phyloP scores from a whole-genome alignment of 2,329 filamentous ascomycete genomes.

The Hansfordia pulvinata region DNA sequence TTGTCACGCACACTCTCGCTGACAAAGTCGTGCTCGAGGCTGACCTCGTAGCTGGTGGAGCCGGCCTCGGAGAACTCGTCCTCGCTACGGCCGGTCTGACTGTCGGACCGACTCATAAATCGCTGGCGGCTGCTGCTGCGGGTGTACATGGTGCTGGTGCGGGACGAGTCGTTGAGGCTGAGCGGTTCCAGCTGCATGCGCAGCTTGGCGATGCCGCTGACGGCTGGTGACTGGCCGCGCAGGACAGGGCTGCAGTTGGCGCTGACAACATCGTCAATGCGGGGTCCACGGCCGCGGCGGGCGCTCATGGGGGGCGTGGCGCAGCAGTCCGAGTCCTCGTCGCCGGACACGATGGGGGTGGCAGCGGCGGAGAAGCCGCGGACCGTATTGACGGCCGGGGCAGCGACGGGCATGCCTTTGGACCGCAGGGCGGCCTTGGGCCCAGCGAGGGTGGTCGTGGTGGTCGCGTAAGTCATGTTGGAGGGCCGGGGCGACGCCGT shows the following conservation, averaged over 20 bases:
- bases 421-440: slow-evolving; percentile 1
- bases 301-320: slow-evolving; percentile 22
- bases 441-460: slow-evolving; percentile 2
- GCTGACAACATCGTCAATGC: slow-evolving; percentile 43
- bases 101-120: slow-evolving; percentile 35
- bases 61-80: slow-evolving; percentile 55
- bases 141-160: slow-evolving; percentile 41
- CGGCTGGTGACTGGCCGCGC: slow-evolving; percentile 36
- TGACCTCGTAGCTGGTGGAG: slow-evolving; percentile 71
- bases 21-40: slow-evolving; percentile 72
- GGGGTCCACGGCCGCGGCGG: slow-evolving; percentile 23
- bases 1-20: slow-evolving; percentile 46
- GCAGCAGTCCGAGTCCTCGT: slow-evolving; percentile 41
- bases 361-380: slow-evolving; percentile 43
- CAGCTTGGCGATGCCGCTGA: slow-evolving; percentile 70
- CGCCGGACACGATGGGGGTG: slow-evolving; percentile 39
- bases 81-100: slow-evolving; percentile 40
- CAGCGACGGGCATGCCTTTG: slow-evolving; percentile 22
- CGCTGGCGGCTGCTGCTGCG: slow-evolving; percentile 33
- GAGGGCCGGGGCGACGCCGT: neutral
- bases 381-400: slow-evolving; percentile 37
- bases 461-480: neutral
- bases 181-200: slow-evolving; percentile 72
- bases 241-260: slow-evolving; percentile 50
- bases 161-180: slow-evolving; percentile 45